These are phyloP conservation scores for Cyanophora paradoxa DNA, from an alignment of 78 protist genomes.

Conservation along the genomic window DNA sequence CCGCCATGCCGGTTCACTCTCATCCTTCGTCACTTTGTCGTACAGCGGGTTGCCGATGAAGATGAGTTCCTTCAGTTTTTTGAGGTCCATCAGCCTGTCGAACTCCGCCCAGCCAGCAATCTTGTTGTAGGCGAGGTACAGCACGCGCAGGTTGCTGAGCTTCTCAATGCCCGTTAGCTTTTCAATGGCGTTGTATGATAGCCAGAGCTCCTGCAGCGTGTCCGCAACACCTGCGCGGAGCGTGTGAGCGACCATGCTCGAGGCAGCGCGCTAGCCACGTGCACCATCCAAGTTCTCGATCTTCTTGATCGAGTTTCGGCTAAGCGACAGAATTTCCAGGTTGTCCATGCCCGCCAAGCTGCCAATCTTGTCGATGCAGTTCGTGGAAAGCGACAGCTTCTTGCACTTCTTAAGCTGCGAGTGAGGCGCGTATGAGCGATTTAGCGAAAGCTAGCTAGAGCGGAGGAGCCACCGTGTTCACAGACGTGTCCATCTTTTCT, in stretches of 20 bases:
- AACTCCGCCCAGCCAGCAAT: no score
- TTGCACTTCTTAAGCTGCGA: slow-evolving; percentile 19
- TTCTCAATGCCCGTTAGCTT: slow-evolving; percentile 29
- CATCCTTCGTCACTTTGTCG: neutral
- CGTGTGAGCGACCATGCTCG: slow-evolving; percentile 19
- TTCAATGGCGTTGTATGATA: slow-evolving; percentile 60
- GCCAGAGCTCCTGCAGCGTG: no score
- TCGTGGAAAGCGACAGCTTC: slow-evolving; percentile 53
- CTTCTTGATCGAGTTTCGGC: slow-evolving; percentile 49
- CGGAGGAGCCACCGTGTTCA: neutral
- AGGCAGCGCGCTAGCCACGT: no score
- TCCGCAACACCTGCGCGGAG: no score
- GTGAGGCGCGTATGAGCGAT: neutral
- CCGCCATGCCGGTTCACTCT: neutral
- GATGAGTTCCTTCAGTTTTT: slow-evolving; percentile 33
- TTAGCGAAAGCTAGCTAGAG: no score
- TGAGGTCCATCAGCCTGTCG: slow-evolving; percentile 12
- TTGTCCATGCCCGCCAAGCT: slow-evolving; percentile 22
- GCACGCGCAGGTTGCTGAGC: slow-evolving; percentile 24
- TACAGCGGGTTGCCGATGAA: slow-evolving; percentile 40
- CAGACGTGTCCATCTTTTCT: slow-evolving; percentile 8
- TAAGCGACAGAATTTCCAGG: slow-evolving; percentile 44
- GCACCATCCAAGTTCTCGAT: slow-evolving; percentile 50
- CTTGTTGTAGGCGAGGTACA: slow-evolving; percentile 44
- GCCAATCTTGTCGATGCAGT: slow-evolving; percentile 47